phyloP scores from a whole-genome alignment of 192 early-diverging fungal species.

The Coemansia sp. region DNA sequence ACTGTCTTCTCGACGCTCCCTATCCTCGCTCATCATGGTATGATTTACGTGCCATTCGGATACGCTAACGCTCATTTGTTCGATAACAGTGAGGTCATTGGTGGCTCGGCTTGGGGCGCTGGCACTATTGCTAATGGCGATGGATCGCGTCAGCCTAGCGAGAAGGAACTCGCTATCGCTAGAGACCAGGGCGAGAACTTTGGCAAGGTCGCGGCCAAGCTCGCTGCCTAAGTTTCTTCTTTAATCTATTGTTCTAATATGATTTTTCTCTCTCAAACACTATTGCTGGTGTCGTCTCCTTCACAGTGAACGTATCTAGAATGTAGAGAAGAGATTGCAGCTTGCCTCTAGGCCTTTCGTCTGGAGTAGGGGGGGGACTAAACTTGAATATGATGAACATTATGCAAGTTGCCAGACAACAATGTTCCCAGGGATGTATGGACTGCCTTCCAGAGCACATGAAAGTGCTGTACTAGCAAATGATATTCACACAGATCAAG shows the following conservation, averaged over 20 bases:
- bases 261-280: background rate
- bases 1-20: constrained; percentile 69
- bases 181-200: constrained; percentile 63
- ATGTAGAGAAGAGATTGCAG: background rate
- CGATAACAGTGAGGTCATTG: constrained; percentile 66
- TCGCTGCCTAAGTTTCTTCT: constrained; percentile 27
- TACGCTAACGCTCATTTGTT: constrained; percentile 55
- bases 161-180: constrained; percentile 69
- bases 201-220: constrained; percentile 57
- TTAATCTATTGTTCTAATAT: background rate
- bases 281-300: background rate
- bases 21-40: constrained; percentile 76
- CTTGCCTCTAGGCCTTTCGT: background rate
- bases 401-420: background rate
- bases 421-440: background rate
- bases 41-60: constrained; percentile 77
- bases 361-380: background rate
- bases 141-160: constrained; percentile 64
- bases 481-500: background rate
- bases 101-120: constrained; percentile 70
- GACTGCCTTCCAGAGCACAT: background rate
- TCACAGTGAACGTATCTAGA: background rate
- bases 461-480: background rate
- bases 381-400: background rate
- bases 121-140: constrained; percentile 67